These are phyloP conservation scores for Blastobotrys proliferans DNA, from an alignment of 1,139 yeast species.

Conservation along the genomic window DNA sequence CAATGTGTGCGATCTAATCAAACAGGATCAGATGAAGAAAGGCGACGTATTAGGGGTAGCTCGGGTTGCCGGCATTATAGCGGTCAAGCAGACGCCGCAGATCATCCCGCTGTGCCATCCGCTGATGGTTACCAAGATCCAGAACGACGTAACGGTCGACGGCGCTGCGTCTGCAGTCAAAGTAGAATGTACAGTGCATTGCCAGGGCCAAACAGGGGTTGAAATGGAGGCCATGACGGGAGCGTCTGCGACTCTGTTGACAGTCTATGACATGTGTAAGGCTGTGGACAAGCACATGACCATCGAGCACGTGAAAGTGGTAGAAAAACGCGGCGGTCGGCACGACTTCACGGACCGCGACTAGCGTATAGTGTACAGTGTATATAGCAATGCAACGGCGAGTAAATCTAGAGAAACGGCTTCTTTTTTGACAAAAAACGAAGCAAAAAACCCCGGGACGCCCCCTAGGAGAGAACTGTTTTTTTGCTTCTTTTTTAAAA, in stretches of 20 bases:
- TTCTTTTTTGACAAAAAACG: background rate
- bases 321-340: constrained; percentile 43
- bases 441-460: background rate
- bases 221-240: constrained; percentile 54
- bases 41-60: constrained; percentile 49
- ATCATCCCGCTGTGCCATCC: constrained; percentile 50
- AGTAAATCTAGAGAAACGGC: background rate
- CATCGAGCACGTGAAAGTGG: constrained; percentile 37
- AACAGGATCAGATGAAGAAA: constrained; percentile 39
- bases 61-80: constrained; percentile 49
- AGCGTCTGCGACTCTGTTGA: constrained; percentile 39
- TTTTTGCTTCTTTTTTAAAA: constrained; percentile 8
- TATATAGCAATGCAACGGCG: background rate
- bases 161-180: constrained; percentile 24
- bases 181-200: constrained; percentile 39
- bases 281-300: constrained; percentile 49
- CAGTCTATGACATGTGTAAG: constrained; percentile 54
- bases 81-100: constrained; percentile 43
- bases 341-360: constrained; percentile 38
- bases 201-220: constrained; percentile 49
- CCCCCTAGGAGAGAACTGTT: constrained; percentile 3
- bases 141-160: constrained; percentile 29
- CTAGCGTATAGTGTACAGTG: background rate
- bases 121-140: constrained; percentile 39
- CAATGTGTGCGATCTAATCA: constrained; percentile 33